Evolutionary conservation across 1,284 basidiomycete species (phyloP), one percentile per base, ranked within the genome.

Genomic region (Pseudozyma flocculosa): DNA sequence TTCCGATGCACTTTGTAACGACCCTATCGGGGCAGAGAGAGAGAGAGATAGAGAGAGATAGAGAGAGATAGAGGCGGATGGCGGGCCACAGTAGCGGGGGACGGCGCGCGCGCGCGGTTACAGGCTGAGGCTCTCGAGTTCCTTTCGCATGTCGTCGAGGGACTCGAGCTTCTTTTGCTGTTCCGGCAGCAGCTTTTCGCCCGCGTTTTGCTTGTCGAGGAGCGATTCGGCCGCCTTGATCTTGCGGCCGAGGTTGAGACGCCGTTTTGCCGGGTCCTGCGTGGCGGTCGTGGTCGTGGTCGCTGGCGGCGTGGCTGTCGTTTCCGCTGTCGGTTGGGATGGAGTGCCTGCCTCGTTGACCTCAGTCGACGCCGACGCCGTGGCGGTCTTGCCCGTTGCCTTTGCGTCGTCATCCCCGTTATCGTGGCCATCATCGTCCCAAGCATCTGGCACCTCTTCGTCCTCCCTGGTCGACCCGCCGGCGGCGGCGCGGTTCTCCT

Each of bases 381-480:
- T 34, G 14, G 18, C 38, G 37, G 18, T 22, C 45, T 24, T 41
- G 39, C 18, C 37, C 7, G 26, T 29, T 29, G 26, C 5, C 11
- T 36, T 41, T 18, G 40, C 38, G n/a, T n/a, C n/a, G n/a, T n/a
- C n/a, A n/a, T n/a, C n/a, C n/a, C n/a, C n/a, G n/a, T n/a, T n/a
- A 13, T 21, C 46, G 18, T 26, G 22, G 11, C 42, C 52, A 2
- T 54, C 47, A n/a, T 54, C 45, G 37, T 54, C 52, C 52, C 52
- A 54, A 15, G 42, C 46, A 23, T 54, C 52, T 4, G 52, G 52
- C 2, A 40, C 24, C 9, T 43, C 52, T 29, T 42, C 47, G 18
- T 54, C 41, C 19, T 42, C 47, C 19, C 48, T 34, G 43, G 78
- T 64, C 80, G 81, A 79, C 85, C 82, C 64, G 84, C 84, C 66